Conservation (phyloP, 495 filamentous ascomycete species). For the Xylaria acuta region DNA sequence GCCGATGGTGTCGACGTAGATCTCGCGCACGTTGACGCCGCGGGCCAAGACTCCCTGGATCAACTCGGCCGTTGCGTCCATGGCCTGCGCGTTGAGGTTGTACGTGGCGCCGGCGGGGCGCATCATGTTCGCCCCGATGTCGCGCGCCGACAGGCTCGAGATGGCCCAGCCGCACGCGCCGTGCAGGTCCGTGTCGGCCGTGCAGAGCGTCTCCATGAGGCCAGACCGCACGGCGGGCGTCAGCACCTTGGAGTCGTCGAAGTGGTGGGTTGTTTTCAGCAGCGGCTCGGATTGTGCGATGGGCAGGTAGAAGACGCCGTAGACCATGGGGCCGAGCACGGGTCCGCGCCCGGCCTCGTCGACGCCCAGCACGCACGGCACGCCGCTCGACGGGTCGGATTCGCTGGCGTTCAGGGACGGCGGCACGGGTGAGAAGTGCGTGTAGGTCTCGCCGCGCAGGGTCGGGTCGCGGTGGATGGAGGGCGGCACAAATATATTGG, state of each 20-base stretch:
- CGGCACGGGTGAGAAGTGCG: constrained; percentile 80
- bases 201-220: constrained; percentile 79
- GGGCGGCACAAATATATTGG: constrained; percentile 76
- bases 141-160: constrained; percentile 79
- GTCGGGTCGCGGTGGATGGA: constrained; percentile 70
- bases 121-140: constrained; percentile 84
- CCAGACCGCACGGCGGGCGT: constrained; percentile 73
- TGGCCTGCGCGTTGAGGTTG: constrained; percentile 97
- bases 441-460: constrained; percentile 77
- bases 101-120: constrained; percentile 66
- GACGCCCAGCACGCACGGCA: constrained; percentile 70
- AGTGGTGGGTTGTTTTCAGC: constrained; percentile 76
- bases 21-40: constrained; percentile 81
- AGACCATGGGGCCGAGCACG: constrained; percentile 97
- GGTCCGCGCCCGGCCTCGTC: constrained; percentile 97
- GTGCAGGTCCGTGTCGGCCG: constrained; percentile 66
- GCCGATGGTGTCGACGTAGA: constrained; percentile 96
- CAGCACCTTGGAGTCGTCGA: constrained; percentile 91
- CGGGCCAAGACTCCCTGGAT: constrained; percentile 75
- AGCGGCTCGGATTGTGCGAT: constrained; percentile 68
- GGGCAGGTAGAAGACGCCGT: constrained; percentile 88
- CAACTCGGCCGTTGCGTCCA: constrained; percentile 90
- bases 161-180: constrained; percentile 81
- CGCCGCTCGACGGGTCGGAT: constrained; percentile 18
- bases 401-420: constrained; percentile 46